phyloP scores from a whole-genome alignment of 345 rosid species.

The Rhizophora apiculata region DNA sequence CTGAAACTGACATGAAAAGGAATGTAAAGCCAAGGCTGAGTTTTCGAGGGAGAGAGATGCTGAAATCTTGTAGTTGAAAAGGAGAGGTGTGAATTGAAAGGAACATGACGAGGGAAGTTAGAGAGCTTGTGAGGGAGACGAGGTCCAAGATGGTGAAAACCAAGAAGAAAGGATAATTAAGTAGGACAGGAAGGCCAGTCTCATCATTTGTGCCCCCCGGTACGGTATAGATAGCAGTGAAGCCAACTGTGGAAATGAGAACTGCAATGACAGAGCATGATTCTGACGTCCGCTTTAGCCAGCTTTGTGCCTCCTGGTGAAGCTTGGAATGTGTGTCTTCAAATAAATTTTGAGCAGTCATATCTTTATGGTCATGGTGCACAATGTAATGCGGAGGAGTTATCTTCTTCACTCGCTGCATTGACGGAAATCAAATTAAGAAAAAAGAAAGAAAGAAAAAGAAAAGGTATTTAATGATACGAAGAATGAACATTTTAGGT shows the following conservation, averaged over 20 bases:
- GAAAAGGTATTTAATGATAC: background rate
- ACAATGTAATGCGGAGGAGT: slow-evolving; percentile 2
- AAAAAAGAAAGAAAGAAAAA: background rate
- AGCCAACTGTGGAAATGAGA: slow-evolving; percentile 10
- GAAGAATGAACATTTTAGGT: background rate
- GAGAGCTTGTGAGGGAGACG: slow-evolving; percentile 15
- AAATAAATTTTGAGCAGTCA: slow-evolving; percentile 8
- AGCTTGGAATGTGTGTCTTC: background rate
- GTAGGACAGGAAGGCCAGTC: slow-evolving; percentile 20
- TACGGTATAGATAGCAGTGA: slow-evolving; percentile 9
- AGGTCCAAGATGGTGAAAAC: slow-evolving; percentile 27
- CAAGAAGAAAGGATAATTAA: slow-evolving; percentile 10
- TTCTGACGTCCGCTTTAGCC: slow-evolving; percentile 5
- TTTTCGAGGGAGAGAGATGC: slow-evolving; percentile 10
- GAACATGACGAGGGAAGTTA: slow-evolving; percentile 31
- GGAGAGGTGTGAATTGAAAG: slow-evolving; percentile 29
- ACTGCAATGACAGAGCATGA: slow-evolving; percentile 5
- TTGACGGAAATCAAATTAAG: too few relatives aligned
- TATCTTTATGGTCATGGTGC: slow-evolving; percentile 5
- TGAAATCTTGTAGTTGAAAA: slow-evolving; percentile 9
- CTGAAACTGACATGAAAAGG: slow-evolving; percentile 24
- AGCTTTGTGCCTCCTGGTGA: background rate
- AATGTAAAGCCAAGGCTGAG: slow-evolving; percentile 21
- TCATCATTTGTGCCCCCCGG: slow-evolving; percentile 20
- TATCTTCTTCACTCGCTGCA: slow-evolving; percentile 10